These are phyloP conservation scores for Ramaria sp. DNA, from an alignment of 768 basidiomycete species.

Conservation along the genomic window DNA sequence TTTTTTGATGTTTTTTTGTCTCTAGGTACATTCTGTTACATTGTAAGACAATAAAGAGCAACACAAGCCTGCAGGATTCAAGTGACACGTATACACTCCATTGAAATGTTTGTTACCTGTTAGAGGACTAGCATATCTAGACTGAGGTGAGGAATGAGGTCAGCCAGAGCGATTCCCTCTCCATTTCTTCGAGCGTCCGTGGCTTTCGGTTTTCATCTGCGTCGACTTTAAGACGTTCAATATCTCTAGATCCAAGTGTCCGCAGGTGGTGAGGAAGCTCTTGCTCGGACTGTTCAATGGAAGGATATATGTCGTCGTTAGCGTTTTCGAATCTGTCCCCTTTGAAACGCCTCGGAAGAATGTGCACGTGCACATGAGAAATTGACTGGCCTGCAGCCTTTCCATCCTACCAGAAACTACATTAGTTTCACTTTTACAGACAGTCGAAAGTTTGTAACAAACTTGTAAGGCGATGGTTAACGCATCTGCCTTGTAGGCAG, in stretches of 20 bases:
- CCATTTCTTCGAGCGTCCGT: slow-evolving; percentile 66
- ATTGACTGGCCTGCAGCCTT: slow-evolving; percentile 74
- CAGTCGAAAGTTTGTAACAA: slow-evolving; percentile 6
- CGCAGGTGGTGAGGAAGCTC: slow-evolving; percentile 31
- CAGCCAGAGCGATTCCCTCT: slow-evolving; percentile 65
- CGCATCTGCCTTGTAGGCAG: slow-evolving; percentile 69
- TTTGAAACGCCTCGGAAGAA: slow-evolving; percentile 68
- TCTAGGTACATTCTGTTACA: background rate
- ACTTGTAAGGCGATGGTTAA: slow-evolving; percentile 90
- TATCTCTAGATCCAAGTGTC: background rate
- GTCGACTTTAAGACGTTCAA: slow-evolving; percentile 42
- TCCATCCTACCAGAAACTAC: slow-evolving; percentile 52
- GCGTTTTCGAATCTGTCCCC: slow-evolving; percentile 52
- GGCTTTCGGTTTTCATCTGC: slow-evolving; percentile 59
- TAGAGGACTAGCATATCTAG: background rate
- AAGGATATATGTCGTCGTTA: slow-evolving; percentile 74
- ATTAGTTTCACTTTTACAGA: background rate
- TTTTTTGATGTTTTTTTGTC: background rate
- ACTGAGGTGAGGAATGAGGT: slow-evolving; percentile 35
- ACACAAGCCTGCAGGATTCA: background rate
- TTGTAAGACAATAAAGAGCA: background rate
- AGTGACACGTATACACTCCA: too few species aligned
- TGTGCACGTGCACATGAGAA: slow-evolving; percentile 95
- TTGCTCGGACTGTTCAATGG: slow-evolving; percentile 55
- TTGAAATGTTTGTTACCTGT: background rate